Percentiles rank a stretch among this genome's conserved stretches.
These are phyloP conservation scores for Lagerstroemia speciosa DNA, from an alignment of 345 rosid species.

Conservation along the genomic window DNA sequence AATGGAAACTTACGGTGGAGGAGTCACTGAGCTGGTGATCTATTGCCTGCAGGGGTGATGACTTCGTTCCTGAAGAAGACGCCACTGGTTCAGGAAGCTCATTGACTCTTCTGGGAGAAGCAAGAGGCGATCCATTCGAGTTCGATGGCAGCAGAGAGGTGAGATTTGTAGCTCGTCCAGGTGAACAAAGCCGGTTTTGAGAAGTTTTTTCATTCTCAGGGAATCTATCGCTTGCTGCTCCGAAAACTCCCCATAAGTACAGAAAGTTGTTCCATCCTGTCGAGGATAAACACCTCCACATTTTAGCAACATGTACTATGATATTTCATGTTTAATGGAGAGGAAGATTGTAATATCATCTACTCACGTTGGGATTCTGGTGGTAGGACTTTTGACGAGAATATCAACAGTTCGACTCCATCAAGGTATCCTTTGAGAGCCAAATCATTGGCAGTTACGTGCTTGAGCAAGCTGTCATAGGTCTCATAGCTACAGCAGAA, in stretches of 20 bases:
- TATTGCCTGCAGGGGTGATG: not conserved
- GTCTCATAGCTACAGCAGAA: constrained; percentile 30
- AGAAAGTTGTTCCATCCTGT: constrained; percentile 10
- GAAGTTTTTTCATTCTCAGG: not conserved
- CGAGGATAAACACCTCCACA: not conserved
- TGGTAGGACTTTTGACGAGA: constrained; percentile 38
- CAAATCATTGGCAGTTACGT: constrained; percentile 33
- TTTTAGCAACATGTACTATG: not conserved
- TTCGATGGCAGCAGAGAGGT: not conserved
- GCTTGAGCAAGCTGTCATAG: constrained; percentile 35
- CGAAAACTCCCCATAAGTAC: constrained; percentile 6
- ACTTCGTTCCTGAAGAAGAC: not conserved
- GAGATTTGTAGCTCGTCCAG: not conserved
- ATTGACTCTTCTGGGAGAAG: not conserved
- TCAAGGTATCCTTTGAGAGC: constrained; percentile 38
- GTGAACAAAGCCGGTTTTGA: not conserved
- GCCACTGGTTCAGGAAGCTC: not conserved
- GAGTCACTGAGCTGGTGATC: not conserved
- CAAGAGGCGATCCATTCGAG: not conserved
- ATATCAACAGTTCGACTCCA: constrained; percentile 39
- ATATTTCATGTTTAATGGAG: not conserved
- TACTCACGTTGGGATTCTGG: constrained; percentile 40
- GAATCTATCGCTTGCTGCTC: not conserved
- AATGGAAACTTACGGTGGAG: not conserved
- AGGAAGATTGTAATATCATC: not conserved